phyloP scores from a whole-genome alignment of 2,329 filamentous ascomycete genomes.

The Hymenoscyphus scutula region DNA sequence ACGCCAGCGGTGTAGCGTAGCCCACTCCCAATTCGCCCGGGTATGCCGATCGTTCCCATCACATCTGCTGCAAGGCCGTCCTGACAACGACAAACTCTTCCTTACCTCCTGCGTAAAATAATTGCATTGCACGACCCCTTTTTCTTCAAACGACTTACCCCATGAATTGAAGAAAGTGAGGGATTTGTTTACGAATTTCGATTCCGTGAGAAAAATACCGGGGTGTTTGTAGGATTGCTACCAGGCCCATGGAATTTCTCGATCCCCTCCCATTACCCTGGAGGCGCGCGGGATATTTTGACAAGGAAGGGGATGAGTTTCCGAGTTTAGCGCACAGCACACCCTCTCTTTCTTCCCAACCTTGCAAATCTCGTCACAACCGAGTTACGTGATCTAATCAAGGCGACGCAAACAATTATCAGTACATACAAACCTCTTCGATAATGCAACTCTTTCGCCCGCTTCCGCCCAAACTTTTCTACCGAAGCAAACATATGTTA shows the following conservation, averaged over 20 bases:
- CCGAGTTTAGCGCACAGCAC: neutral
- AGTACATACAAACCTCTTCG: neutral
- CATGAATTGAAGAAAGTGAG: neutral
- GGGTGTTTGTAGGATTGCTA: conserved; percentile 1
- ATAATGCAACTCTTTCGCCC: neutral
- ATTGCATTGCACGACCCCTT: neutral
- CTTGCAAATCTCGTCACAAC: conserved; percentile 2
- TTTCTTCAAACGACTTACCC: neutral
- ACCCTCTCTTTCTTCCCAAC: neutral
- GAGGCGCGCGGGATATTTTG: conserved; percentile 21
- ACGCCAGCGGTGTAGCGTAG: conserved; percentile 20
- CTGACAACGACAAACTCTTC: neutral
- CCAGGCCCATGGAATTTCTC: neutral
- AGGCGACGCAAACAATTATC: neutral
- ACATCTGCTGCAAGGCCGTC: too few relatives aligned
- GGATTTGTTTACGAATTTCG: neutral
- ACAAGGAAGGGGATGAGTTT: conserved; percentile 13
- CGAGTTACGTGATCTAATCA: conserved; percentile 27
- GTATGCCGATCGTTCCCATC: conserved; percentile 12
- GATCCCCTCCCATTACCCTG: conserved; percentile 1
- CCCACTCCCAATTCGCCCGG: conserved; percentile 11
- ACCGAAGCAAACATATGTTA: neutral
- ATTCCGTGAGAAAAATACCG: neutral
- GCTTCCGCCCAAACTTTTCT: neutral
- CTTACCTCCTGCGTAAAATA: conserved; percentile 5